Conservation (phyloP, 495 filamentous ascomycete genomes). For the Parathielavia appendiculata region DNA sequence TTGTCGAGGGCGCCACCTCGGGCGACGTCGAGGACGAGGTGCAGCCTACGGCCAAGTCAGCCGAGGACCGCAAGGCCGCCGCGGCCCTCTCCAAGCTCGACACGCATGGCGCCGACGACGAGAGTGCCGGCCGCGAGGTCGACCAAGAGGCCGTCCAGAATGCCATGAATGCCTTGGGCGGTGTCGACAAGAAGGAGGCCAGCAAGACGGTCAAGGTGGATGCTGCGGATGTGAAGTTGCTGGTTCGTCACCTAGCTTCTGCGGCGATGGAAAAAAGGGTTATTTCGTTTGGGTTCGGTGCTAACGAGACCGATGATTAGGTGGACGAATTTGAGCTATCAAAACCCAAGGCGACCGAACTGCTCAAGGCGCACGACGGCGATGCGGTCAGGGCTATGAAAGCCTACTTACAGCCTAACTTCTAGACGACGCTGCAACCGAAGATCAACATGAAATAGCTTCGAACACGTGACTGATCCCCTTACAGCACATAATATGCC, state of each 20-base stretch:
- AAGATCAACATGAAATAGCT: neutral
- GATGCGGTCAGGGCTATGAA: constrained; percentile 66
- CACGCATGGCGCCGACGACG: constrained; percentile 50
- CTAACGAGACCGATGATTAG: constrained; percentile 37
- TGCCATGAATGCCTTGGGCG: constrained; percentile 68
- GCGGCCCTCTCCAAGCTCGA: constrained; percentile 78
- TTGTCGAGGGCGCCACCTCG: constrained; percentile 55
- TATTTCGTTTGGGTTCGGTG: neutral
- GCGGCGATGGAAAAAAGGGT: neutral
- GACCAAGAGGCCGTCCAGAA: constrained; percentile 79
- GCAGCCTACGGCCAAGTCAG: constrained; percentile 59
- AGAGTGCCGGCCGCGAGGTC: constrained; percentile 52
- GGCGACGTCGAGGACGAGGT: constrained; percentile 57
- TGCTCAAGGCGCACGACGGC: constrained; percentile 74
- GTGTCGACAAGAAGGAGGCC: constrained; percentile 39
- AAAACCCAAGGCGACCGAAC: constrained; percentile 76
- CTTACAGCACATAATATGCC: neutral
- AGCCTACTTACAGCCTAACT: constrained; percentile 38
- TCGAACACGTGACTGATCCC: too few species aligned
- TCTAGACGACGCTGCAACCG: constrained; percentile 3
- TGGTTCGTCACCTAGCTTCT: constrained; percentile 28
- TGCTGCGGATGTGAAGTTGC: constrained; percentile 39
- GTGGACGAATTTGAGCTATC: constrained; percentile 72
- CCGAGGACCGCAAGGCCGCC: constrained; percentile 87
- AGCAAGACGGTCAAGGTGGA: constrained; percentile 46